Conservation (phyloP, 2,329 filamentous ascomycete genomes). For the Conoideocrella luteorostrata region DNA sequence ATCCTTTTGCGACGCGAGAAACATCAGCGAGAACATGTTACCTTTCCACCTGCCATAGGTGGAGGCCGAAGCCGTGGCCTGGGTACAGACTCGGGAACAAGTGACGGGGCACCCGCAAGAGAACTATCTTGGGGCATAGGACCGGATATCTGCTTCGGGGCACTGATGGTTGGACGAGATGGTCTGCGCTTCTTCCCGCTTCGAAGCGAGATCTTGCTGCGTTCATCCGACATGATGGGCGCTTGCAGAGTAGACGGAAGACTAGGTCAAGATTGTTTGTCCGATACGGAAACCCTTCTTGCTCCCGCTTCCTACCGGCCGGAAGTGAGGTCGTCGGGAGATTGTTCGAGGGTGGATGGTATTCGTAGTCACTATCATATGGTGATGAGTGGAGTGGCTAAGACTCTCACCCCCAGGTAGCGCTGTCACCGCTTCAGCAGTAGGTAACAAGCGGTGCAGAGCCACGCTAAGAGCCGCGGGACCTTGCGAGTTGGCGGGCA, state of each 20-base stretch:
- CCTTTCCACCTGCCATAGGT: conserved; percentile 50
- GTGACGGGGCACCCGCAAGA: conserved; percentile 17
- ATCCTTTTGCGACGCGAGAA: not conserved
- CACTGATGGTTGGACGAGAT: conserved; percentile 52
- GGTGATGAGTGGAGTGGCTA: not conserved
- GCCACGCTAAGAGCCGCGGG: too few species aligned
- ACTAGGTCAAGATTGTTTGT: not conserved
- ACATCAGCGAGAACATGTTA: conserved; percentile 23
- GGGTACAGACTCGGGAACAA: conserved; percentile 20
- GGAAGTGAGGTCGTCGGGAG: not conserved
- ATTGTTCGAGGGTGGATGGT: not conserved
- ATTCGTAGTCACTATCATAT: conserved; percentile 1
- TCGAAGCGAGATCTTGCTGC: conserved; percentile 56
- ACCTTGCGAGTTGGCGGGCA: too few species aligned
- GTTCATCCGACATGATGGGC: conserved; percentile 53
- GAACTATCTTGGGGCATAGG: conserved; percentile 49
- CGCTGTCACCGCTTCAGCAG: too few species aligned
- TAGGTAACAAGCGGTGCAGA: not conserved
- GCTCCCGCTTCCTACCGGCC: not conserved
- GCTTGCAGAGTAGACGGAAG: not conserved
- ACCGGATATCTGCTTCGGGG: conserved; percentile 56
- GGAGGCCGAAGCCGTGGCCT: conserved; percentile 41
- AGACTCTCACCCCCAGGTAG: too few species aligned
- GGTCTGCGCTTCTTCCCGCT: conserved; percentile 47
- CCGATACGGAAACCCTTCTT: not conserved